phyloP scores from a whole-genome alignment of 768 basidiomycete genomes.

The Mycena belliarum region DNA sequence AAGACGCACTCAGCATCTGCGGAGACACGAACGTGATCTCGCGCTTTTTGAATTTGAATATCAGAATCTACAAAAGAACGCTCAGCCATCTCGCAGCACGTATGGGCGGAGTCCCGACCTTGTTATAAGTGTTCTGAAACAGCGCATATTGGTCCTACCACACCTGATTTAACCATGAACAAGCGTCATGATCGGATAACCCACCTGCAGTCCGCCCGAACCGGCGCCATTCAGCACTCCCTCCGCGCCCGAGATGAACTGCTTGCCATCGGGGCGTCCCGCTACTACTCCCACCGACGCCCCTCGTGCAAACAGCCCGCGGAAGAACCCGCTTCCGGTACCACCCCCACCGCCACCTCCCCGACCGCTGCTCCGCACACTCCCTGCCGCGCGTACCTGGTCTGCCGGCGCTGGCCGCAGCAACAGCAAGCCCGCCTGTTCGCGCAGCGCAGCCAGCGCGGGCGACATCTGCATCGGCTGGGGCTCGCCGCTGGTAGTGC shows the following conservation, averaged over 20 bases:
- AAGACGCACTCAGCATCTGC: constrained; percentile 16
- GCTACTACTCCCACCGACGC: not conserved
- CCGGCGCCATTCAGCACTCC: constrained; percentile 16
- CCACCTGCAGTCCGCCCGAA: constrained; percentile 5
- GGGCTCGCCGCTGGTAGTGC: not conserved
- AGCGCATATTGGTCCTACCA: constrained; percentile 17
- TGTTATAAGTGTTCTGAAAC: constrained; percentile 22
- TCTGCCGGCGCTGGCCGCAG: not conserved
- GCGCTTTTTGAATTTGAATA: constrained; percentile 21
- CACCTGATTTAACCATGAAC: not conserved
- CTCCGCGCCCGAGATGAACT: constrained; percentile 20
- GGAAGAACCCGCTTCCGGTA: constrained; percentile 19
- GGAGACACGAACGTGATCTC: constrained; percentile 23
- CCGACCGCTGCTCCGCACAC: not conserved
- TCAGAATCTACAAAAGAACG: constrained; percentile 11
- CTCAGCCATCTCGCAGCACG: too few species aligned
- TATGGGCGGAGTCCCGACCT: not conserved
- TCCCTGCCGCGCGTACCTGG: constrained; percentile 5
- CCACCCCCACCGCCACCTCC: not conserved
- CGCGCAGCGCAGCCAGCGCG: constrained; percentile 7
- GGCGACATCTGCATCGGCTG: constrained; percentile 18
- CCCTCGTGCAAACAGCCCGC: constrained; percentile 17
- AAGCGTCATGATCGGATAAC: not conserved
- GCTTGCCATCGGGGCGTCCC: constrained; percentile 8
- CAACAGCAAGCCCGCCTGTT: not conserved